Evolutionary conservation across 352 stramenopile species (phyloP).

Genomic region (Thraustotheca clavata): DNA sequence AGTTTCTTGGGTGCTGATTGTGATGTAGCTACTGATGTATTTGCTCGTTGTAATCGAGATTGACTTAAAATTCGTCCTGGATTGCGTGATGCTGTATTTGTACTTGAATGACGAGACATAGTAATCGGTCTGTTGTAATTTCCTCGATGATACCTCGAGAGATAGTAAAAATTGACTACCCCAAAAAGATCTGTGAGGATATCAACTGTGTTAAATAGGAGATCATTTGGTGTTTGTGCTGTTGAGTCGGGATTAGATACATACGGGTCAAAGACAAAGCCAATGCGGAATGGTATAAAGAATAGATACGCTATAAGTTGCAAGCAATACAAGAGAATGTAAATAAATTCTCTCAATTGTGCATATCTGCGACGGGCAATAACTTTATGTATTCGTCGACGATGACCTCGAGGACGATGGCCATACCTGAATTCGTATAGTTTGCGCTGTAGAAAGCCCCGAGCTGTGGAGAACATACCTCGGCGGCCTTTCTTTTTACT

Average conservation of each 20-base stretch:
- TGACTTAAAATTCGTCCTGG: not conserved
- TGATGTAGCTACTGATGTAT: not conserved
- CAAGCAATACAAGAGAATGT: constrained; percentile 6
- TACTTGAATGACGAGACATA: not conserved
- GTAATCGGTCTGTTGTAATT: not conserved
- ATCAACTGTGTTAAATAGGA: not conserved
- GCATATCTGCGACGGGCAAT: not conserved
- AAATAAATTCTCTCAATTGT: constrained; percentile 11
- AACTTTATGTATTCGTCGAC: not conserved
- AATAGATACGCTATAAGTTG: constrained; percentile 15
- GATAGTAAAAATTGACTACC: constrained; percentile 16
- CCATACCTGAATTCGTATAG: not conserved
- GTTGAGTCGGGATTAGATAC: not conserved
- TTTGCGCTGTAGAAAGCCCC: not conserved
- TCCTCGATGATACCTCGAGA: not conserved
- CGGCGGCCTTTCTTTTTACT: too few species aligned
- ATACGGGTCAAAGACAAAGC: constrained; percentile 18
- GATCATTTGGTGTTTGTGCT: not conserved
- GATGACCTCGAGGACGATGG: not conserved
- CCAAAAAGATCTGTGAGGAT: constrained; percentile 4
- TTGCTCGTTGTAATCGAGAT: too few species aligned
- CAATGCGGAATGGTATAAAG: constrained; percentile 10
- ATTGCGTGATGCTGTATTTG: not conserved
- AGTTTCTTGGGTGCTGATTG: not conserved
- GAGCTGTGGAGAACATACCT: not conserved